A percentile compares a stretch with the other conserved stretches of the same genome.
Conservation (phyloP, 163 green algal genomes). For the Prototheca cutis region DNA sequence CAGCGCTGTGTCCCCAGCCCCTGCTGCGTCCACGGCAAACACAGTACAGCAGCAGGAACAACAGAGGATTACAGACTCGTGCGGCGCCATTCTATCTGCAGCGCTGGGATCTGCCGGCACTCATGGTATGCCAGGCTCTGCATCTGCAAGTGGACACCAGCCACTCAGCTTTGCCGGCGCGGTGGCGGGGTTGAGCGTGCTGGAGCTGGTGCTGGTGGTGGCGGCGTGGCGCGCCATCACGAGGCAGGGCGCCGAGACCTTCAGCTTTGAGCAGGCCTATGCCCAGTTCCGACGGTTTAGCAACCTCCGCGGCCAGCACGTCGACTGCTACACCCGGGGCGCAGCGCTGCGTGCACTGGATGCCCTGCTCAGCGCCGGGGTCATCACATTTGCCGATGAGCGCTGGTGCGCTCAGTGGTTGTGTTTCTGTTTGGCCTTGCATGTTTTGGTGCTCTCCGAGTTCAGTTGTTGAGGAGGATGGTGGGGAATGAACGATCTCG, state of each 20-base stretch:
- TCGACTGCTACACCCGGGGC: constrained; percentile 1
- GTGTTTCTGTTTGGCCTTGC: not conserved
- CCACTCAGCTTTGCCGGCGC: too few relatives aligned
- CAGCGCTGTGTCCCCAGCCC: too few relatives aligned
- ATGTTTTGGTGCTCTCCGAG: not conserved
- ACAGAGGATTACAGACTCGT: too few relatives aligned
- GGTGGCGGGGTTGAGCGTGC: constrained; percentile 31
- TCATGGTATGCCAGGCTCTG: too few relatives aligned
- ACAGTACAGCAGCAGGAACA: too few relatives aligned
- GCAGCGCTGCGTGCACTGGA: constrained; percentile 1
- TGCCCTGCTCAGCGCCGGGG: not conserved
- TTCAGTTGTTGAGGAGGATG: not conserved
- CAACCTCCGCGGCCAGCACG: constrained; percentile 1
- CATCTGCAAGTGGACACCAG: too few relatives aligned
- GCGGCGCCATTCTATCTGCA: too few relatives aligned
- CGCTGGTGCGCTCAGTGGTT: not conserved
- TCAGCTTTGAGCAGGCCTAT: constrained; percentile 62
- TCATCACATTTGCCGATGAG: not conserved
- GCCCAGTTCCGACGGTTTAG: constrained; percentile 1
- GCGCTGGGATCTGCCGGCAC: too few relatives aligned
- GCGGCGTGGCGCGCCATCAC: constrained; percentile 32
- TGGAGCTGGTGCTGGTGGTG: constrained; percentile 67
- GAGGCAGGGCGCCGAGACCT: constrained; percentile 18
- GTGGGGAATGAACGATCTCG: not conserved
- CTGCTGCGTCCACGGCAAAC: too few relatives aligned